A percentile compares a stretch with the other conserved stretches of the same genome.
These are phyloP conservation scores for Spinacia oleracea DNA, from an alignment of 179 eudicot genomes.

Conservation along the genomic window DNA sequence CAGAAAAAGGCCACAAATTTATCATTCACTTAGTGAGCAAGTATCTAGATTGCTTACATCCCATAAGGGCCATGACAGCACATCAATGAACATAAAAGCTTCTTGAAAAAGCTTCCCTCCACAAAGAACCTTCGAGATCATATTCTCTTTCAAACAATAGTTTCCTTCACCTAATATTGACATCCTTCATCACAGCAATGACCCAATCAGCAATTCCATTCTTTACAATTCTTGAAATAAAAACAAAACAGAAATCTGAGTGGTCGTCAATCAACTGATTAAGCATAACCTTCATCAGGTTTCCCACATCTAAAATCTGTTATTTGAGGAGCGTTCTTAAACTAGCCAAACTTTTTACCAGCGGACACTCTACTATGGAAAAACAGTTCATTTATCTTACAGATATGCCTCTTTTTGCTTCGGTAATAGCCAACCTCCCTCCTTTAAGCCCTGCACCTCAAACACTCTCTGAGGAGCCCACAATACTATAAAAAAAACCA, in stretches of 20 bases:
- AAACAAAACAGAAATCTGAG: background rate
- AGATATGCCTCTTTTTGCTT: background rate
- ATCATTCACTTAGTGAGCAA: background rate
- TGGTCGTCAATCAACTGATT: background rate
- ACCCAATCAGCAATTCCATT: background rate
- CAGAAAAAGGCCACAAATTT: background rate
- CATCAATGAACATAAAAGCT: background rate
- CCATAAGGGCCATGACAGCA: no score
- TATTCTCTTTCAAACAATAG: background rate
- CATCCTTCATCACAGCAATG: background rate
- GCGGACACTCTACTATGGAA: background rate
- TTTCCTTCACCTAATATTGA: background rate
- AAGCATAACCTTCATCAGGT: background rate
- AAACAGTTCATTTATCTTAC: background rate
- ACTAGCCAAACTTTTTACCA: background rate
- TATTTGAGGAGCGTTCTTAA: background rate
- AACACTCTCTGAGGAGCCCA: background rate
- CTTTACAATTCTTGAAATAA: background rate
- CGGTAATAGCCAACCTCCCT: background rate
- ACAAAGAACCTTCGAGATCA: background rate
- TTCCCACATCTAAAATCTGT: constrained; percentile 8
- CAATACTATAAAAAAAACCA: background rate
- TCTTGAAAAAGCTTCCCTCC: background rate
- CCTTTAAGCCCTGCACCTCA: background rate
- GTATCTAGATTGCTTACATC: no score